Conservation (phyloP, 495 filamentous ascomycete species). For the Usnea hakonensis region DNA sequence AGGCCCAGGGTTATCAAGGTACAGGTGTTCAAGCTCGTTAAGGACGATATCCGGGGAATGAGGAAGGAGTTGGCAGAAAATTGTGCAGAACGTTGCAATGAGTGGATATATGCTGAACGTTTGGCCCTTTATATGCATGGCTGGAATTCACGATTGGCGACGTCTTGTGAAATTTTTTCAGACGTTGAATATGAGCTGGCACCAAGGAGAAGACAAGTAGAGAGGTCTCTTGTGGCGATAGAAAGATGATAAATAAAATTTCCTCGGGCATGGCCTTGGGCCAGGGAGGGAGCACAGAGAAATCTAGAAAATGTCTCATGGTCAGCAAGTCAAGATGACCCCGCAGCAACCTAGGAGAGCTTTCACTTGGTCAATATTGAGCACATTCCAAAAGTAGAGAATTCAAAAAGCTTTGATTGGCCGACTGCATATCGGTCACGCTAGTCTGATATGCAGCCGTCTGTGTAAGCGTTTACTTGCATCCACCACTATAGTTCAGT, state of each 20-base stretch:
- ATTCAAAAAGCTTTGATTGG: neutral
- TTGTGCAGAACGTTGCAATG: neutral
- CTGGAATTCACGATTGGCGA: neutral
- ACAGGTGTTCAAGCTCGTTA: constrained; percentile 10
- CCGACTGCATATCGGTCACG: neutral
- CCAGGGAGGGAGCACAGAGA: too few relatives aligned
- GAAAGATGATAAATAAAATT: too few relatives aligned
- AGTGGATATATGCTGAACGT: neutral
- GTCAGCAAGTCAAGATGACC: too few relatives aligned
- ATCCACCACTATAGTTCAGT: neutral
- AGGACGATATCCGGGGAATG: neutral
- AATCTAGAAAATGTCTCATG: too few relatives aligned
- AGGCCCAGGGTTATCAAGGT: neutral
- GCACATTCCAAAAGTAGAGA: neutral
- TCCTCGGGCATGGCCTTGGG: too few relatives aligned
- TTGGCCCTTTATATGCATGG: neutral
- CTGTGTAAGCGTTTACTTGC: neutral
- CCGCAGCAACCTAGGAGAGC: neutral
- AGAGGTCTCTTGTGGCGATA: too few relatives aligned
- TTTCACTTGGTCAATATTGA: neutral
- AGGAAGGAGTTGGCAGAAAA: constrained; percentile 8
- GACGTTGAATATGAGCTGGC: too few relatives aligned
- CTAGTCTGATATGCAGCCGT: neutral
- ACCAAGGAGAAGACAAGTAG: too few relatives aligned
- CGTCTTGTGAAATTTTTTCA: neutral